phyloP scores from a whole-genome alignment of 2,329 filamentous ascomycete species.

The Pyricularia sp. region DNA sequence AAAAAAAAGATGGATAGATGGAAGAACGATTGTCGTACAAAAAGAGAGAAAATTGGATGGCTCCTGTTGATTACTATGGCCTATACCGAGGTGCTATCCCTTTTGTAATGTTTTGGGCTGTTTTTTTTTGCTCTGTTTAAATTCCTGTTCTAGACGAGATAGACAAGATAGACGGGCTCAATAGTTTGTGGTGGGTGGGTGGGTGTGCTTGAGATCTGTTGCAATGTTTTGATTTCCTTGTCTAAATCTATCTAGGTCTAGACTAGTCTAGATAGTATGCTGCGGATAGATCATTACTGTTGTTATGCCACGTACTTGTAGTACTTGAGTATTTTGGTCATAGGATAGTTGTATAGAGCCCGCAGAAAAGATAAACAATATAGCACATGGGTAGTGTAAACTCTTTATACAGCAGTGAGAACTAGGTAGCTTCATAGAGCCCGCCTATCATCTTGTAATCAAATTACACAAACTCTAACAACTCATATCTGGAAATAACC shows the following conservation, averaged over 20 bases:
- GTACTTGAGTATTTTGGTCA: too few relatives aligned
- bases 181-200: not conserved
- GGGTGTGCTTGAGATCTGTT: not conserved
- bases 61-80: not conserved
- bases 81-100: not conserved
- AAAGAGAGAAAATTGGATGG: not conserved
- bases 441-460: not conserved
- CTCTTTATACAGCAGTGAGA: not conserved
- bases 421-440: not conserved
- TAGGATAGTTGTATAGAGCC: too few relatives aligned
- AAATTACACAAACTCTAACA: not conserved
- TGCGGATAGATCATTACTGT: not conserved
- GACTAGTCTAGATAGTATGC: not conserved
- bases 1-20: not conserved
- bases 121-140: not conserved
- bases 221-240: not conserved
- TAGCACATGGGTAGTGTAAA: not conserved
- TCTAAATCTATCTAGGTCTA: not conserved
- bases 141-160: not conserved
- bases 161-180: not conserved
- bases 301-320: not conserved
- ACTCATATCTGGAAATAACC: constrained; percentile 17
- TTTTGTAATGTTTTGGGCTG: not conserved
- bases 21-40: not conserved
- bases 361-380: too few relatives aligned